Evolutionary conservation across 768 basidiomycete species (phyloP), one percentile per base, ranked within the genome.

Genomic region (Hygrocybe punicea): DNA sequence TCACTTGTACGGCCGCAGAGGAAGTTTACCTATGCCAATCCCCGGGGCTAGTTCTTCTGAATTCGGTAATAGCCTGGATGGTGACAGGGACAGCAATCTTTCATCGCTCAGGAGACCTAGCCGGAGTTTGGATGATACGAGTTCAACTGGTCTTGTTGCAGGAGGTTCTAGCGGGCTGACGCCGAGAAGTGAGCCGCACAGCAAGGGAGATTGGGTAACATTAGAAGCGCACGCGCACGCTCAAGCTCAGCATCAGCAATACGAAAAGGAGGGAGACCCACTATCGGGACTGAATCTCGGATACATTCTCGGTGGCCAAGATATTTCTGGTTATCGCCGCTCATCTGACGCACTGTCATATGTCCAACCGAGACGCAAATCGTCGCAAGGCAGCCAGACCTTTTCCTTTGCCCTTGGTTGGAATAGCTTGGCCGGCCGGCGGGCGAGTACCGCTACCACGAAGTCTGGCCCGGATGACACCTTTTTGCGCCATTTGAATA

Each of bases 1-100:
- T 65, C 54, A 60, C 67, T 23, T 60, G 61, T 54, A 68, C 61
- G 60, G 56, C 39, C 76, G 84, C 55, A 75, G 81, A 57, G 82
- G 82, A 11, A 87, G 85, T 62, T 63, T 81, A 14, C 84, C 86
- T n/a, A 81, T 85, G 72, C 76, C 78, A 40, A 85, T 86, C 11
- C 81, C 84, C 16, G 77, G 74, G 16, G 64, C 68, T 3, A 61
- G 68, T 4, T 11, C 50, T 19, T 25, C 33, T 11, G 40, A 63
- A 4, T 54, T 53, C 16, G 39, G 51, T 23, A 52, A 60, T 24
- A 61, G 58, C 9, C 60, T 68, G 29, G 63, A 51, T 50, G 21
- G 57, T 16, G 78, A 81, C 55, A 75, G 83, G 44, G 86, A 86
- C 64, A 81, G 78, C 56, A 84, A 82, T 63, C 65, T 82, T 35